Base-by-base conservation (phyloP, 192 early-diverging fungal genomes). In the Coemansia erecta region DNA sequence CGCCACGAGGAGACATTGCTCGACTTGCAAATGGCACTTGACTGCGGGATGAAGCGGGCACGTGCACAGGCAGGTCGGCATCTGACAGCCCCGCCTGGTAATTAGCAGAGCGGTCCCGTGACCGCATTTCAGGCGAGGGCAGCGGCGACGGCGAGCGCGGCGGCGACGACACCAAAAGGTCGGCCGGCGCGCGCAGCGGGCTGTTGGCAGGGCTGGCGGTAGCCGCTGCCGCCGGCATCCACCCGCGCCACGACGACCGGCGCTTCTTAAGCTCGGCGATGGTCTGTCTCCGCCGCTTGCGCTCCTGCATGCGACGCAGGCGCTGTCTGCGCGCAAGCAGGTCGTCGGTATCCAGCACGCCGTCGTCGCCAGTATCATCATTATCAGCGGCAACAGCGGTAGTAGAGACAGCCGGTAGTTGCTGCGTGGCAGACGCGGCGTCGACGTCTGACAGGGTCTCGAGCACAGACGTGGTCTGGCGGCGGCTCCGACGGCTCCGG, bases 241-340 rank as follows among this genome's bases (percentile, higher is more conserved):
- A 77, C 18, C 75, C 75, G 17, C 61, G 75, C 75, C 75, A 78
- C 41, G 75, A 78, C 44, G 75, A 78, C 55, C 75, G 69, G 13
- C 75, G 69, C 19, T 60, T 63, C 48, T 69, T 72, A 18, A 78
- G 58, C 39, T 64, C 69, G 2, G 69, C 70, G 0, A 72, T 43
- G 7, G 75, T 78, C 60, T 78, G 69, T 8, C 75, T 40, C 3
- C 75, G 69, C 13, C 70, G 65, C 55, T 53, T 56, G n/a, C 75
- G 75, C 65, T 78, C 75, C 59, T 78, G 75, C 43, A 68, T 51
- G 46, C 75, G 45, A 31, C 63, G 65, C 50, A 78, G 47, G 2
- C 75, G 53, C 58, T 78, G 62, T 11, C 70, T 62, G 21, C 56
- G 75, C 15, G 65, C 63, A 33, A 64, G 21, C 28, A 64, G 46